These are phyloP conservation scores for Dactylis glomerata DNA, from an alignment of 176 grass and related monocot species.

Conservation along the genomic window DNA sequence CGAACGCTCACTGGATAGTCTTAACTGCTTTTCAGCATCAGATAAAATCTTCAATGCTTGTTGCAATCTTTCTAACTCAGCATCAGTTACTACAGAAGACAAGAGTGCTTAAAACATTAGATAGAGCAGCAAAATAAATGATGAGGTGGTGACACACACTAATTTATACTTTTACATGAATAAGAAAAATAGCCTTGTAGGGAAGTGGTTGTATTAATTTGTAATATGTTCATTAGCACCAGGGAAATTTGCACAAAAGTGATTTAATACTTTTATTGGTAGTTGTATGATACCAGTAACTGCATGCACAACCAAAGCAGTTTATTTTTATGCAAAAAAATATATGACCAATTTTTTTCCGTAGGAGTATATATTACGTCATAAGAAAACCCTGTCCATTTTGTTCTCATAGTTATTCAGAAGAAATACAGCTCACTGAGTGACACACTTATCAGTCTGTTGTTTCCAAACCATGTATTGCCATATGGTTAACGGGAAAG, in stretches of 20 bases:
- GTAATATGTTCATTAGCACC: conserved; percentile 2
- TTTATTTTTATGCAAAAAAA: neutral
- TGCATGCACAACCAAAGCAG: neutral
- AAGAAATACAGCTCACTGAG: neutral
- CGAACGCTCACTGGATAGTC: conserved; percentile 88
- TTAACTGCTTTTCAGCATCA: conserved; percentile 93
- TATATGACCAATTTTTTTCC: neutral
- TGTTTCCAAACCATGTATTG: neutral
- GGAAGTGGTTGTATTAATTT: neutral
- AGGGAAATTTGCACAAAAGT: neutral
- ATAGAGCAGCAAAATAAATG: neutral
- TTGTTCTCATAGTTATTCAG: neutral
- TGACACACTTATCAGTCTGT: neutral
- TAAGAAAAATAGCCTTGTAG: neutral
- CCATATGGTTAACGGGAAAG: neutral
- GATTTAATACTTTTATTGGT: neutral
- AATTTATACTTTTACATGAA: neutral
- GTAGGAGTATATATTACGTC: neutral
- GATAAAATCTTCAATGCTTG: conserved; percentile 96
- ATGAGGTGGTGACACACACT: neutral
- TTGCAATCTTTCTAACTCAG: conserved; percentile 89
- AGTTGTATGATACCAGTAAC: conserved; percentile 9
- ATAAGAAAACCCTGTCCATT: neutral
- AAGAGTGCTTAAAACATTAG: conserved; percentile 16
- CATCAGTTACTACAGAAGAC: conserved; percentile 70